Evolutionary conservation across 1,139 yeast species (phyloP).

Genomic region (Groenewaldozyma auringiensis): DNA sequence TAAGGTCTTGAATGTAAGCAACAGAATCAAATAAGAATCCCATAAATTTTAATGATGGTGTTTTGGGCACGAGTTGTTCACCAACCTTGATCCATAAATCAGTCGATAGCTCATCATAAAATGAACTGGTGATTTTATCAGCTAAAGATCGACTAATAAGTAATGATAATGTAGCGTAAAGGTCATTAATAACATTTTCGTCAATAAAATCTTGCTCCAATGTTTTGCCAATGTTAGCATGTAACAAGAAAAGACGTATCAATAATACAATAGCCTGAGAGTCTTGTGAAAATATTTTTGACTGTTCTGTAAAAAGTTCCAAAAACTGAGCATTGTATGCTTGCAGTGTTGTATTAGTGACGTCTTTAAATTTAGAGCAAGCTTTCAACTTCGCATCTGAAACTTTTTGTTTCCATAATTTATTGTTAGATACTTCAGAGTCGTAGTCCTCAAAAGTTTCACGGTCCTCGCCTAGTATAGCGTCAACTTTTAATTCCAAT

Average conservation of each 20-base stretch:
- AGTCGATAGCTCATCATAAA: neutral
- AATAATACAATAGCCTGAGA: neutral
- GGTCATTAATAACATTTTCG: neutral
- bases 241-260: neutral
- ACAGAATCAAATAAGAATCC: neutral
- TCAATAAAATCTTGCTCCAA: neutral
- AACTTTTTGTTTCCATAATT: neutral
- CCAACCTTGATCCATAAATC: neutral
- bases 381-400: neutral
- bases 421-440: neutral
- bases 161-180: neutral
- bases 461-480: neutral
- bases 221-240: neutral
- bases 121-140: neutral
- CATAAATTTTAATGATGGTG: neutral
- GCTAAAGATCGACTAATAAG: neutral
- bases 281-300: neutral
- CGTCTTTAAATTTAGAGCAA: neutral
- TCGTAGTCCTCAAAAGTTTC: neutral
- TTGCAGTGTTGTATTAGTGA: neutral
- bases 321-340: neutral
- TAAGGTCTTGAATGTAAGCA: neutral
- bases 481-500: neutral
- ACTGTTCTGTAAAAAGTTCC: neutral
- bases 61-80: neutral